Evolutionary conservation across 805 yeast species (phyloP), one percentile per base, ranked within the genome.

Genomic region (Barnettozyma botsteinii): DNA sequence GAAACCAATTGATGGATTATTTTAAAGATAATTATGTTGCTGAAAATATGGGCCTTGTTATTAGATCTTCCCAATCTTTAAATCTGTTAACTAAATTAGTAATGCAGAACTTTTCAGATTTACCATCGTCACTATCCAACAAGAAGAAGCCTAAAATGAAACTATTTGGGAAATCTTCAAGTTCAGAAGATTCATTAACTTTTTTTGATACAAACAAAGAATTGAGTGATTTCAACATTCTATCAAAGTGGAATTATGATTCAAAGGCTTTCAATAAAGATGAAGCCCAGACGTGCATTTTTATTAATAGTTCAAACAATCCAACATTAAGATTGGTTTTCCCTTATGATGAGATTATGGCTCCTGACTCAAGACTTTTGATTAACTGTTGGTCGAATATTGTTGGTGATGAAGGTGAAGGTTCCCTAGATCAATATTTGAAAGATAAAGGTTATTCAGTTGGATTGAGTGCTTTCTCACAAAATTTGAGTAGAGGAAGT

Each of bases 31-130:
- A 72, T 41, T 84, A 68, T 48, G 40, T 45, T 10, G 64, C 81
- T 1, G 60, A 63, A 1, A 77, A 69, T 31, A 73, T 79, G 75
- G 61, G 78, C 0, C 37, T 83, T 19, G 85, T 81, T 2, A 48
- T 84, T 5, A 68, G 73, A 49, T 82, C 89, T 0, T 79, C 88
- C 0, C 84, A 80, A 41, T 77, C 89, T 0, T 47, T 81, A 25
- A 79, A 78, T 47, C 58, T 62, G 20, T 54, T 84, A 26, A 74
- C 72, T 31, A 81, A 75, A 49, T 42, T 77, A 14, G 79, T 79
- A 0, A 30, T 66, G 1, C 32, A 60, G 1, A 55, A 66, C 40
- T 81, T 79, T 49, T 54, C 64, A 14, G 61, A 56, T 24, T 52
- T 75, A 9, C 52, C 46, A 22, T 29, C 38, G 3, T 31, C 40